Conservation (phyloP, 1,139 yeast genomes). For the Pneumocystis oryctolagi region DNA sequence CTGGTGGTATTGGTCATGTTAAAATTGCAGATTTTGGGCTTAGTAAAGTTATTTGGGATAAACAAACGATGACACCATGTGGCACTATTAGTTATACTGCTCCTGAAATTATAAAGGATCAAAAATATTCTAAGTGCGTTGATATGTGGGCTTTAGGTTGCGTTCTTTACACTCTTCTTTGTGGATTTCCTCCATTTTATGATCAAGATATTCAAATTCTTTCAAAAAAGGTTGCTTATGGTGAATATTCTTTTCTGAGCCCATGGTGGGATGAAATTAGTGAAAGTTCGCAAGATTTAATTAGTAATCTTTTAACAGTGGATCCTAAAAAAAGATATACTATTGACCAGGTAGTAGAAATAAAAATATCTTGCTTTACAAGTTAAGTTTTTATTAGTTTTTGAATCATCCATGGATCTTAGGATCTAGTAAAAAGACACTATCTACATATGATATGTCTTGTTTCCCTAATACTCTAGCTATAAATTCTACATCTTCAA, state of each 20-base stretch:
- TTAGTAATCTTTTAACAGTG: constrained; percentile 59
- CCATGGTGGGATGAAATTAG: constrained; percentile 98
- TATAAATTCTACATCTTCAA: not conserved
- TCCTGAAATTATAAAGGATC: constrained; percentile 82
- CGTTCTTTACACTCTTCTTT: constrained; percentile 69
- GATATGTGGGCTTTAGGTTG: constrained; percentile 97
- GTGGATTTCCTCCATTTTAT: constrained; percentile 95
- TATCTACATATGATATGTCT: constrained; percentile 22
- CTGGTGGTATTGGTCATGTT: constrained; percentile 75
- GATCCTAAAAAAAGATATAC: constrained; percentile 67
- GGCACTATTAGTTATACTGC: constrained; percentile 90
- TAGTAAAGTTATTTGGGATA: constrained; percentile 62
- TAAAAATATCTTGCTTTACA: not conserved
- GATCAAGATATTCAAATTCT: constrained; percentile 73
- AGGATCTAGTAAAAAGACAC: constrained; percentile 21
- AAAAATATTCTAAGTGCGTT: constrained; percentile 73
- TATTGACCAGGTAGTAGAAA: constrained; percentile 30
- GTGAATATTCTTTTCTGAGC: constrained; percentile 63
- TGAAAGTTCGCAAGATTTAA: constrained; percentile 64
- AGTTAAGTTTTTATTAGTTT: constrained; percentile 31
- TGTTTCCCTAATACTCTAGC: not conserved
- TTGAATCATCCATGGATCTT: constrained; percentile 75
- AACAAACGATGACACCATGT: constrained; percentile 68
- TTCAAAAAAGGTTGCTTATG: constrained; percentile 68
- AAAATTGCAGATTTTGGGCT: constrained; percentile 89